phyloP scores from a whole-genome alignment of 2,329 filamentous ascomycete genomes.

The Penicillium sp. region DNA sequence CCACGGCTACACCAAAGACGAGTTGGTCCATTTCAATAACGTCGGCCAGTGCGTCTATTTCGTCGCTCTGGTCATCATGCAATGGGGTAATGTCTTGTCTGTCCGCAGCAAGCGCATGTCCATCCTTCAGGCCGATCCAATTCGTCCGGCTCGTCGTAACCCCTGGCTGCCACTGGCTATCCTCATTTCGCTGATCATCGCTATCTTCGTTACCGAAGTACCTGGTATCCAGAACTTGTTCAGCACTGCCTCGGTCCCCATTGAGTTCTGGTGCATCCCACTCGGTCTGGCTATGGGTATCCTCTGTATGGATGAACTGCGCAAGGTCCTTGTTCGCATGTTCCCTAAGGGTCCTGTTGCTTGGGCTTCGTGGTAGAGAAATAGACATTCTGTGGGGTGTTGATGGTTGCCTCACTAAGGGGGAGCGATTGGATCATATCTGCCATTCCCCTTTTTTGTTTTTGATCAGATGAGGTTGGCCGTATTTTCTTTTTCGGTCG shows the following conservation, averaged over 20 bases:
- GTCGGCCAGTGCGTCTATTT: slow-evolving; percentile 56
- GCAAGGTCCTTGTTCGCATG: slow-evolving; percentile 51
- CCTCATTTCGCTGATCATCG: slow-evolving; percentile 50
- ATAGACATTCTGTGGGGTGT: neutral
- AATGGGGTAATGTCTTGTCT: slow-evolving; percentile 55
- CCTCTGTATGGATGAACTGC: slow-evolving; percentile 53
- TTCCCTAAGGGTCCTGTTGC: slow-evolving; percentile 50
- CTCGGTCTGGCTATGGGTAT: slow-evolving; percentile 53
- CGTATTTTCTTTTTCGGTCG: too few species aligned
- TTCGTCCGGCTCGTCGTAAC: slow-evolving; percentile 50
- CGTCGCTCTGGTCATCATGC: slow-evolving; percentile 54
- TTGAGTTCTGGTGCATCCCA: slow-evolving; percentile 55
- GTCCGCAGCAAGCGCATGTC: slow-evolving; percentile 55
- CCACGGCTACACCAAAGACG: slow-evolving; percentile 48
- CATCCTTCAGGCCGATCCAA: slow-evolving; percentile 53
- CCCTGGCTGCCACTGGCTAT: slow-evolving; percentile 52
- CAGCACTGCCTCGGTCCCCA: slow-evolving; percentile 50
- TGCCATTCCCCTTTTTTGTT: neutral
- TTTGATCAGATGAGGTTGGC: too few species aligned
- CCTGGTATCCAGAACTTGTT: slow-evolving; percentile 53
- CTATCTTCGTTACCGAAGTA: slow-evolving; percentile 55
- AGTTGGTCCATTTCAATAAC: slow-evolving; percentile 52
- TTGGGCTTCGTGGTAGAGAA: slow-evolving; percentile 50
- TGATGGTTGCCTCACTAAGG: neutral
- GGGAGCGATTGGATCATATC: neutral